Base-by-base conservation (phyloP, 441 rosid genomes). In the Isatis lusitanica region DNA sequence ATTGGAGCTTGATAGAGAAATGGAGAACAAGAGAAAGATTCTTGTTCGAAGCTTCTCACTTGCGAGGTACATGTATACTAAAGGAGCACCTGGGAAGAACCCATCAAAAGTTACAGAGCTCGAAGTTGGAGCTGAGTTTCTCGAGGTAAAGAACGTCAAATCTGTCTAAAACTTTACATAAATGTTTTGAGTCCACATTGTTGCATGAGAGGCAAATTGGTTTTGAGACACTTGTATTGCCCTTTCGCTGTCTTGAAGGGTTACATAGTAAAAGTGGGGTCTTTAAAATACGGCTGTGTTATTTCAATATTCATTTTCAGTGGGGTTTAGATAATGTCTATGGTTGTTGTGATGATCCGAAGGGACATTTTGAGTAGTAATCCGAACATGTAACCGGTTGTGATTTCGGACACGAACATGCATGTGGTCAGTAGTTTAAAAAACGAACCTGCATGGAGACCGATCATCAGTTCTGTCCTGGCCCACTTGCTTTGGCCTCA, bases 1-100 rank as follows among this genome's bases (percentile, higher is more conserved):
- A 10, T n/a, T 76, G 46, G 71, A 74, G 78, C 85, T 87, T 5
- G 79, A 89, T 71, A 60, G 52, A 70, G 93, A 84, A 66, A 82
- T 91, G 87, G 92, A 91, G 79, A 83, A 82, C 38, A 85, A 79
- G 66, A 85, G 90, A 66, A 86, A 81, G 78, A 78, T 70, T 1
- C 78, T 89, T 1, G 64, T 89, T 26, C 64, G 85, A 24, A 93
- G 97, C 71, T 93, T 89, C 85, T 89, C 90, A 2, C 80, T 90
- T 39, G 98, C 95, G 9, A 91, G 66, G 76, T 56, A 86, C 69
- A 81, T 93, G 75, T 91, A 88, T 68, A 78, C 80, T 31, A 65
- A 42, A 7, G 85, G 88, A 15, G 74, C 44, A 5, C 80, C 66
- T 0, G 82, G 70, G 24, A 75, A 74, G 46, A 64, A 57, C 47